phyloP scores from a whole-genome alignment of 164 flowering plant species.

The grape (Vitis vinifera) region DNA sequence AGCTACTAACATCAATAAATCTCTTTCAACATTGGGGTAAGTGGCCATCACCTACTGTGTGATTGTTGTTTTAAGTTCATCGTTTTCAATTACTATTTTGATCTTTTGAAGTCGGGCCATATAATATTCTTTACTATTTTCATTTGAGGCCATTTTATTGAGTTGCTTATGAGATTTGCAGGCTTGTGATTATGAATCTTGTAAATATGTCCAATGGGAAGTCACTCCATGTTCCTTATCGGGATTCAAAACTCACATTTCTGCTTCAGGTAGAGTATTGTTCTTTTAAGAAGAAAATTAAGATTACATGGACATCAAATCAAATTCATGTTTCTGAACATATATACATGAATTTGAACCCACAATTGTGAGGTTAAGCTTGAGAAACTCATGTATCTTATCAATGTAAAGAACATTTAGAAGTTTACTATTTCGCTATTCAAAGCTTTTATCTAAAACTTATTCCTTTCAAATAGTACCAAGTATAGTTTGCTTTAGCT shows the following conservation, averaged over 20 bases:
- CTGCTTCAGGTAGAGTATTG: constrained; percentile 77
- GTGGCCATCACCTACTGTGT: constrained; percentile 6
- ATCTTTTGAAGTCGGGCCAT: background rate
- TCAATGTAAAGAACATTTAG: no score
- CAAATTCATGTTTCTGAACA: no score
- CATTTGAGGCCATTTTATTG: background rate
- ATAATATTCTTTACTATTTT: background rate
- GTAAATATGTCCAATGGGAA: constrained; percentile 90
- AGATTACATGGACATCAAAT: background rate
- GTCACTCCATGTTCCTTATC: constrained; percentile 92
- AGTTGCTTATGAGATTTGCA: constrained; percentile 27
- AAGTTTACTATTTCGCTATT: no score
- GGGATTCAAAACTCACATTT: constrained; percentile 98
- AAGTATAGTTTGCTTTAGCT: background rate
- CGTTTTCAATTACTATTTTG: background rate
- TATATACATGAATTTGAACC: no score
- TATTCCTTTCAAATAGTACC: no score
- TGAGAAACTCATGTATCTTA: no score
- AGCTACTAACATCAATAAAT: constrained; percentile 98
- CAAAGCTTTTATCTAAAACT: no score
- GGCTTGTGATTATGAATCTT: constrained; percentile 96
- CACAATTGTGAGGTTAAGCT: no score
- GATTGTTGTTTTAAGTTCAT: background rate
- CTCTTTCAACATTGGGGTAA: constrained; percentile 98
- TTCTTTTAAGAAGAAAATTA: background rate